A percentile compares a stretch with the other conserved stretches of the same genome.
Conservation (phyloP, 1,139 yeast species). For the Meyerozyma elateridarum region DNA sequence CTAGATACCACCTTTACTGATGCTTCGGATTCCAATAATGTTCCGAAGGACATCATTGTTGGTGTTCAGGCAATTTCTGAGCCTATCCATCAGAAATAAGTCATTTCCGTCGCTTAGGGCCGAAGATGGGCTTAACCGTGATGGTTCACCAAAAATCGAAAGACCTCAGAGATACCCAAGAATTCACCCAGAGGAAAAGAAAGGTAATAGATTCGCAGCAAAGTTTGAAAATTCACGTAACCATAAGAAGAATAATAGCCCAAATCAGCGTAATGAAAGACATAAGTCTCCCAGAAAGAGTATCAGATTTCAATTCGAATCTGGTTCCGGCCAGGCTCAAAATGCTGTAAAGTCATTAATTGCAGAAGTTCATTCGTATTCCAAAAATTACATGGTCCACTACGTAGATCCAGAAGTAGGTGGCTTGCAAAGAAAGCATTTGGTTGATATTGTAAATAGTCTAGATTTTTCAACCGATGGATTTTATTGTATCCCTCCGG, state of each 20-base stretch:
- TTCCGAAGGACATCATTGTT: too few species aligned
- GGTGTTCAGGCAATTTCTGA: too few species aligned
- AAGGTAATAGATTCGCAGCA: conserved; percentile 3
- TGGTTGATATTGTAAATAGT: conserved; percentile 28
- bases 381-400: conserved; percentile 24
- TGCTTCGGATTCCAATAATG: too few species aligned
- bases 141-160: too few species aligned
- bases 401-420: conserved; percentile 22
- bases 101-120: too few species aligned
- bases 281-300: conserved; percentile 9
- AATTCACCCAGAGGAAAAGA: too few species aligned
- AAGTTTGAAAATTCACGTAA: background rate
- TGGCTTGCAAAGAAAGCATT: conserved; percentile 18
- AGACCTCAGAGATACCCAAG: too few species aligned
- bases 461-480: conserved; percentile 30
- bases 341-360: conserved; percentile 29
- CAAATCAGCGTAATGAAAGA: background rate
- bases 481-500: conserved; percentile 21
- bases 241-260: background rate
- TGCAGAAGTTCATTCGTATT: conserved; percentile 19
- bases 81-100: too few species aligned
- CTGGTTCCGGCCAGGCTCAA: conserved; percentile 22
- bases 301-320: conserved; percentile 14
- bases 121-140: too few species aligned
- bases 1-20: too few species aligned